Evolutionary conservation across 805 yeast species (phyloP), one percentile per base, ranked within the genome.

Genomic region (Danielozyma ontarioensis): DNA sequence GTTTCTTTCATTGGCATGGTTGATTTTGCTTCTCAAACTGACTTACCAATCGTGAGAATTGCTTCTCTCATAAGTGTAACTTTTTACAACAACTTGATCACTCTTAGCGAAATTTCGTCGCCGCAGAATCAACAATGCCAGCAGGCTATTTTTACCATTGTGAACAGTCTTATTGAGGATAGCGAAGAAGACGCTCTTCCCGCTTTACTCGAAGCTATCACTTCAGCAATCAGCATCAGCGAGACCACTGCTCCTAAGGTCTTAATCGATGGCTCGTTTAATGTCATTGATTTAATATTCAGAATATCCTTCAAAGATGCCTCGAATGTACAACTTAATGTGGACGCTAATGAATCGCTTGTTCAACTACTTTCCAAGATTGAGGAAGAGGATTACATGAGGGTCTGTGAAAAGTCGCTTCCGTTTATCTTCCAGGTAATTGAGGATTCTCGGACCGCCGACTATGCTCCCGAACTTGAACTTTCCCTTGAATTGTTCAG

Each of bases 151-250:
- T 51, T 67, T 42, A 43, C 48, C 1, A 41, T 75, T 0, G 67
- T 79, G 8, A 48, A 53, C 3, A 53, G 68, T 2, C 54, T 90
- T 7, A 50, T 72, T 3, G 72, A 69, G 1, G 81, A 76, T 1
- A 74, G 93, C 0, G 83, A 78, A 28, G 96, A 86, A 29, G 97
- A 89, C 47, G 74, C 95, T 0, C 77, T 83, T 23, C 74, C 88
- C 1, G 68, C 83, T 29, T 56, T 89, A 27, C 68, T 84, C 10
- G 96, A 88, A 51, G 72, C 83, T 0, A 55, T 84, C n/a, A 67
- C 78, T 1, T 66, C 71, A 3, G 73, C 79, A 1, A 71, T 83
- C 25, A 64, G 68, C 30, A 48, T 64, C 13, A 54, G 57, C 35
- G 53, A 52, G 7, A 19, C 19, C 2, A 35, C 34, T 16, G 64